Evolutionary conservation across 176 grass and related monocot genomes (phyloP).

Genomic region (Oryza longistaminata): DNA sequence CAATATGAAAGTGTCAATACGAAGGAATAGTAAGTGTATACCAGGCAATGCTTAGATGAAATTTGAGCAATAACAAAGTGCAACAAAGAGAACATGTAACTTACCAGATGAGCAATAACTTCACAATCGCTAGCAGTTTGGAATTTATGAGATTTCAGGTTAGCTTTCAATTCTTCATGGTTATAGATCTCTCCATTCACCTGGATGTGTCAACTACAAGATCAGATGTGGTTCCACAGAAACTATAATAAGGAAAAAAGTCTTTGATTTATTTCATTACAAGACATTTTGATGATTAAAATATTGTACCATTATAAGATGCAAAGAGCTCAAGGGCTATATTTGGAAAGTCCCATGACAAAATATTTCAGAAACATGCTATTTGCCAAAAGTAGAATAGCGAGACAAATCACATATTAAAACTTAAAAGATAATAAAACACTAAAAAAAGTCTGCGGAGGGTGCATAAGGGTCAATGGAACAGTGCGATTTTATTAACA

Average conservation of each 20-base stretch:
- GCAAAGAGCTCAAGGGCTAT: neutral
- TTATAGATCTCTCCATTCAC: constrained; percentile 99
- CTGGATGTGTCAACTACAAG: constrained; percentile 44
- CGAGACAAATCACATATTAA: neutral
- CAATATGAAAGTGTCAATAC: constrained; percentile 15
- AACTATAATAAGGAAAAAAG: constrained; percentile 9
- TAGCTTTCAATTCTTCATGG: constrained; percentile 79
- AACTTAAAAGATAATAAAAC: neutral
- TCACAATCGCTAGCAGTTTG: constrained; percentile 92
- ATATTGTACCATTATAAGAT: neutral
- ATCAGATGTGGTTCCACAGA: constrained; percentile 3
- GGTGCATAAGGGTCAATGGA: neutral
- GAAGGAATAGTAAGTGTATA: neutral
- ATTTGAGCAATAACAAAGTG: neutral
- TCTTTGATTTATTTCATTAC: neutral
- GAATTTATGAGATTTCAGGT: constrained; percentile 81
- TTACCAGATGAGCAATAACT: constrained; percentile 98
- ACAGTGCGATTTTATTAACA: neutral
- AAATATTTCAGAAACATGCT: constrained; percentile 12
- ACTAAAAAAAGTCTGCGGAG: neutral
- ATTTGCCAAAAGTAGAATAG: constrained; percentile 6
- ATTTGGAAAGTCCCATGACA: neutral
- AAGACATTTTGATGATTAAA: neutral
- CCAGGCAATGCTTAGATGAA: neutral
- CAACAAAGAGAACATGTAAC: constrained; percentile 31